Evolutionary conservation across 2,329 filamentous ascomycete genomes (phyloP), one percentile per base, ranked within the genome.

Genomic region (Epichloe gansuensis): DNA sequence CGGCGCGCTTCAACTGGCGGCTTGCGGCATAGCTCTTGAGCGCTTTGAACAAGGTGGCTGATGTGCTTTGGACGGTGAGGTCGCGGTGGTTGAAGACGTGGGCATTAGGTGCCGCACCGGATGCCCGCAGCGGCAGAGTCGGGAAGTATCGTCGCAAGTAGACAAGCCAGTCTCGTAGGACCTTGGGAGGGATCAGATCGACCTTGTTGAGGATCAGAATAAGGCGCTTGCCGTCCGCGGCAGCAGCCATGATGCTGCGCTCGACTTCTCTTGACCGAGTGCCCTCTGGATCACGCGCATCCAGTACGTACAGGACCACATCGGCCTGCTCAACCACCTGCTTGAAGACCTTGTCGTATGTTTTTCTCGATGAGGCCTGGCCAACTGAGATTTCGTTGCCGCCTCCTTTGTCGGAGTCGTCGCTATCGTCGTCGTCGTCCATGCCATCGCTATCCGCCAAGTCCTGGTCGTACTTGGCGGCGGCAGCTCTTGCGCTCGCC

Each of bases 121-220:
- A 89, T 15, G 90, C 90, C 63, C 89, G 87, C 50, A 96, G 81
- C 23, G 90, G 90, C 38, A 96, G 76, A 6, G 90, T 95, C 34
- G 90, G 90, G 75, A 96, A 95, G 67, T 86, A 95, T 58, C 88
- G 81, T 55, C 89, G 85, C 56, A 96, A 79, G 68, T 95, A 82
- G 53, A 78, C 69, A 58, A 96, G 81, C 90, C 90, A 96, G 61
- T 78, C 81, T 65, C 87, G 88, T 44, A 96, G 80, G 12, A 91
- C 85, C 46, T 82, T 76, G 23, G 87, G 81, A 3, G 90, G 90
- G 45, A 96, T 79, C 52, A 96, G 78, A 66, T 96, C 90, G 65
- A 95, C 90, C 79, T 96, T 96, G 82, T 96, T 96, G 59, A 96
- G 75, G 53, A 96, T 81, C 54, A 96, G 81, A 54, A 96, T 95